phyloP scores from a whole-genome alignment of 495 filamentous ascomycete species.

The Hypoxylon fragiforme region DNA sequence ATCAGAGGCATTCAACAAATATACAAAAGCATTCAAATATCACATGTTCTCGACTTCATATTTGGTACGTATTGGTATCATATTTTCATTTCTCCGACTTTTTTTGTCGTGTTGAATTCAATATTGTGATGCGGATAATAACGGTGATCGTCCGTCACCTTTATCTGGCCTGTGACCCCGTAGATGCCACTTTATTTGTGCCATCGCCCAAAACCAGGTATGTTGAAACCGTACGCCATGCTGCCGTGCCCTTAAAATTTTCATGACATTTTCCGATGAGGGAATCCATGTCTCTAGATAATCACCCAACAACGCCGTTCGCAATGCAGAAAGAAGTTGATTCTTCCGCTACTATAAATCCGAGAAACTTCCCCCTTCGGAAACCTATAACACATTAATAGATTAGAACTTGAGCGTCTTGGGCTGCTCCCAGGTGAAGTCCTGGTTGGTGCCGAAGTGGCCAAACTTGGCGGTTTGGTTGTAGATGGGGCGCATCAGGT shows the following conservation, averaged over 20 bases:
- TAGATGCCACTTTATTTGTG: slow-evolving; percentile 28
- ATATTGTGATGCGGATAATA: slow-evolving; percentile 37
- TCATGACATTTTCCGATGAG: slow-evolving; percentile 45
- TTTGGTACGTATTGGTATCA: too few relatives aligned
- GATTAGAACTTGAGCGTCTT: slow-evolving; percentile 86
- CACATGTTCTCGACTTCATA: too few relatives aligned
- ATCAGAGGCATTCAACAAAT: too few relatives aligned
- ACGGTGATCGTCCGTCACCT: slow-evolving; percentile 28
- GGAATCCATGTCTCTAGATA: slow-evolving; percentile 42
- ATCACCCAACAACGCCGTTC: slow-evolving; percentile 43
- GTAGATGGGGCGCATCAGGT: slow-evolving; percentile 96
- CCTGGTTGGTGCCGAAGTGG: slow-evolving; percentile 96
- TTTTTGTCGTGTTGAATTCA: slow-evolving; percentile 35
- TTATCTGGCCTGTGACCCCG: slow-evolving; percentile 24
- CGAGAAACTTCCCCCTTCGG: slow-evolving; percentile 36
- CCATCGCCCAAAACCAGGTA: slow-evolving; percentile 38
- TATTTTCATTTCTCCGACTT: slow-evolving; percentile 20
- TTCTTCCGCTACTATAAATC: slow-evolving; percentile 43
- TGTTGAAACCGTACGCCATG: slow-evolving; percentile 47
- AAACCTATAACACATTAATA: slow-evolving; percentile 27
- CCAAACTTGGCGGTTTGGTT: slow-evolving; percentile 98
- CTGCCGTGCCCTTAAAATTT: slow-evolving; percentile 40
- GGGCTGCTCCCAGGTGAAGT: slow-evolving; percentile 97
- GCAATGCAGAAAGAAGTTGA: slow-evolving; percentile 52
- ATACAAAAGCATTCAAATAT: too few relatives aligned